Evolutionary conservation across 345 rosid species (phyloP).

Genomic region (Sisymbrium irio): DNA sequence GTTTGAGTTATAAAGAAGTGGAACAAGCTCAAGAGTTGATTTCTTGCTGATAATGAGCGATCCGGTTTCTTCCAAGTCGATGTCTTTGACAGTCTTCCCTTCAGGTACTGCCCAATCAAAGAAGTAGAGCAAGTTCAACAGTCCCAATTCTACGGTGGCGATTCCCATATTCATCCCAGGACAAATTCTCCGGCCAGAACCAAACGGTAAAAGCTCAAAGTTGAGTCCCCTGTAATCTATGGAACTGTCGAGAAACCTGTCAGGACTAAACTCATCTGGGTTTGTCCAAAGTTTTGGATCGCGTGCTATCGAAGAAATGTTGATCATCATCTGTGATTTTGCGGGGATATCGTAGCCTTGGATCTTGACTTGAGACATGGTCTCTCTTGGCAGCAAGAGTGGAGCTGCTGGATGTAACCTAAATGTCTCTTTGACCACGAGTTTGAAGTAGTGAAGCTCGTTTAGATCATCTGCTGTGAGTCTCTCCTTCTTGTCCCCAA

Average conservation of each 20-base stretch:
- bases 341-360: constrained; percentile 45
- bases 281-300: constrained; percentile 46
- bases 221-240: constrained; percentile 49
- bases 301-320: constrained; percentile 50
- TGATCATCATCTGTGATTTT: constrained; percentile 44
- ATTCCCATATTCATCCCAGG: constrained; percentile 42
- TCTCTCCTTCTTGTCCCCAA: constrained; percentile 43
- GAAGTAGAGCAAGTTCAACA: constrained; percentile 31
- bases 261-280: constrained; percentile 54
- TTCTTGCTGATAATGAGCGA: constrained; percentile 18
- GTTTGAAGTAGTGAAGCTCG: constrained; percentile 60
- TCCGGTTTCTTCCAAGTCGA: constrained; percentile 18
- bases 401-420: constrained; percentile 74
- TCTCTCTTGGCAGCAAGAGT: constrained; percentile 42
- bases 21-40: constrained; percentile 37
- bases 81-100: constrained; percentile 23
- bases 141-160: constrained; percentile 22
- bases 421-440: constrained; percentile 51
- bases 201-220: constrained; percentile 49
- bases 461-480: constrained; percentile 49
- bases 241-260: constrained; percentile 43
- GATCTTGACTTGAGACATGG: constrained; percentile 42
- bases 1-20: background rate
- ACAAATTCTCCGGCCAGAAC: constrained; percentile 56
- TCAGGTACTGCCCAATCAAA: constrained; percentile 27